Conservation (phyloP, 495 filamentous ascomycete species). For the Poronia punctata region DNA sequence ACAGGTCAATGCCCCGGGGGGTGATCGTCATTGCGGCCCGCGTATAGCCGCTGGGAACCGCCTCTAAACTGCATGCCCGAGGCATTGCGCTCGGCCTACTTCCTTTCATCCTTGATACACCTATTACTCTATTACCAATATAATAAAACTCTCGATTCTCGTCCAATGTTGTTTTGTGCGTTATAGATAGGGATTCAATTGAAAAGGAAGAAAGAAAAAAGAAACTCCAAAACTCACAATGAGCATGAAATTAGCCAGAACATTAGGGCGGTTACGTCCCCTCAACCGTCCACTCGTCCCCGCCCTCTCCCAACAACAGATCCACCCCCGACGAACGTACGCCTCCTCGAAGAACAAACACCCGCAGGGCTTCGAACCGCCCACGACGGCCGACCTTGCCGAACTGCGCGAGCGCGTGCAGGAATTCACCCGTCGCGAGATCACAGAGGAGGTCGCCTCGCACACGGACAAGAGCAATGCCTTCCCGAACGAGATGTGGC, state of each 20-base stretch:
- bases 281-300: slow-evolving; percentile 10
- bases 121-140: too few relatives aligned
- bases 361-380: slow-evolving; percentile 73
- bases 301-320: slow-evolving; percentile 15
- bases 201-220: background rate
- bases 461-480: slow-evolving; percentile 77
- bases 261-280: slow-evolving; percentile 20
- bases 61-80: slow-evolving; percentile 2
- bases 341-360: slow-evolving; percentile 87
- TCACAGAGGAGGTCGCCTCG: slow-evolving; percentile 75
- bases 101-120: background rate
- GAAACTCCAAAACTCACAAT: slow-evolving; percentile 24
- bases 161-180: too few relatives aligned
- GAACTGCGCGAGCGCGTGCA: slow-evolving; percentile 88
- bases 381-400: slow-evolving; percentile 63
- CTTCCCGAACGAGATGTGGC: slow-evolving; percentile 89
- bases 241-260: slow-evolving; percentile 22
- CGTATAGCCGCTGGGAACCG: slow-evolving; percentile 30
- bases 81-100: background rate
- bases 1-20: background rate
- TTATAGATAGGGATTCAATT: background rate
- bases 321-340: slow-evolving; percentile 30
- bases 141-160: too few relatives aligned
- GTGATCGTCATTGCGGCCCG: slow-evolving; percentile 19
- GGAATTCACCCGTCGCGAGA: slow-evolving; percentile 82